Percentiles rank a stretch among this genome's conserved stretches.
Conservation (phyloP, 352 stramenopile genomes). For the Globisporangium recalcitrans region DNA sequence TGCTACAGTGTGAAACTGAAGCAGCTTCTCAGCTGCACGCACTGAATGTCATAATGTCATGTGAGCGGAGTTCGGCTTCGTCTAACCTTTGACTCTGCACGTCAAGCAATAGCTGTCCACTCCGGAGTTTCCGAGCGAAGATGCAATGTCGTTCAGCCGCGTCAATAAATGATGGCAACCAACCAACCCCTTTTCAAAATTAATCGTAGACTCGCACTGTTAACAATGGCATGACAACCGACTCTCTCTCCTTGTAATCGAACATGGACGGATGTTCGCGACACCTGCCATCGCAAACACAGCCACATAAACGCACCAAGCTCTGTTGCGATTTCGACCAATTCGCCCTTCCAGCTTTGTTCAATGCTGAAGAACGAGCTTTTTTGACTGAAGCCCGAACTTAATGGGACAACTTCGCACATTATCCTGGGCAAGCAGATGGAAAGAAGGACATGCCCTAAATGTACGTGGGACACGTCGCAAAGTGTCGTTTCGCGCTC, state of each 20-base stretch:
- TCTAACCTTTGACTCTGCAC: neutral
- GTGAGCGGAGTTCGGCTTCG: no score
- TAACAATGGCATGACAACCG: neutral
- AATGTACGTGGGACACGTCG: neutral
- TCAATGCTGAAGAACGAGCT: no score
- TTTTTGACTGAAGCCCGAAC: no score
- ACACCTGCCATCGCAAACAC: no score
- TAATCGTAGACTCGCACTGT: neutral
- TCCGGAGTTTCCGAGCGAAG: no score
- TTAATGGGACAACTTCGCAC: no score
- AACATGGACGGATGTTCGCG: neutral
- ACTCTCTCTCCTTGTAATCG: neutral
- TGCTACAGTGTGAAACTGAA: no score
- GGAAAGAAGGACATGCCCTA: neutral
- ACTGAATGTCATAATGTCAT: no score
- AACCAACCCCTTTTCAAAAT: slow-evolving; percentile 1
- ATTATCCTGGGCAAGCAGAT: no score
- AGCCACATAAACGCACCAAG: no score
- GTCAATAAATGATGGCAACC: neutral
- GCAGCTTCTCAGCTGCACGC: no score
- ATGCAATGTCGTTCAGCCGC: neutral
- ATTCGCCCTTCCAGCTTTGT: no score
- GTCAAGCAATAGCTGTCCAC: neutral
- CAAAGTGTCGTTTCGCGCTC: slow-evolving; percentile 8
- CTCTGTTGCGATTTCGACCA: neutral